phyloP scores from a whole-genome alignment of 2,329 filamentous ascomycete species.

The Catunica adiposa region DNA sequence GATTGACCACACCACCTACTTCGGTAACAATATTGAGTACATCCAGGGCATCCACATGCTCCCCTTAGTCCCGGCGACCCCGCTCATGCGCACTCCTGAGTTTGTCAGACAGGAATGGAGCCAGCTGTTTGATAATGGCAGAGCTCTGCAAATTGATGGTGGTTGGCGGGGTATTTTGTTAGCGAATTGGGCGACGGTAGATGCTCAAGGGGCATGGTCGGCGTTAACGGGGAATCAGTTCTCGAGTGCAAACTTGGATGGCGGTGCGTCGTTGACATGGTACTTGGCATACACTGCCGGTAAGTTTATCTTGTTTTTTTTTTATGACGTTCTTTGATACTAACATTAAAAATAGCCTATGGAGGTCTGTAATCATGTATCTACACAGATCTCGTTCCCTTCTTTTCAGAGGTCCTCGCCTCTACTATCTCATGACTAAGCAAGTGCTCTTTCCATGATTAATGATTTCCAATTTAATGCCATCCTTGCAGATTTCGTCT shows the following conservation, averaged over 20 bases:
- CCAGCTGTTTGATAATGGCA: constrained; percentile 53
- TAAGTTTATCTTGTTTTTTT: constrained; percentile 25
- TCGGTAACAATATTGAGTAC: constrained; percentile 55
- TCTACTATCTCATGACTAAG: not conserved
- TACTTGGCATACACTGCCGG: constrained; percentile 66
- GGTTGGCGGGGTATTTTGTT: constrained; percentile 80
- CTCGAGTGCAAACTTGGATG: constrained; percentile 55
- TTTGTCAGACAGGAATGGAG: constrained; percentile 79
- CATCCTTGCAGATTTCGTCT: not conserved
- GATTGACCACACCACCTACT: constrained; percentile 82
- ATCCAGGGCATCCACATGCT: constrained; percentile 73
- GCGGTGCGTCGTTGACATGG: constrained; percentile 71
- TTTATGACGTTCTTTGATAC: not conserved
- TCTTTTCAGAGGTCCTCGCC: too few species aligned
- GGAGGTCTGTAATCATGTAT: constrained; percentile 1
- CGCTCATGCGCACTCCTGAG: constrained; percentile 44
- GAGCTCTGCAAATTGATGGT: constrained; percentile 47
- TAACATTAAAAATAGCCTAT: constrained; percentile 3
- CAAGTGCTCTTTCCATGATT: not conserved
- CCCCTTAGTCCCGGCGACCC: constrained; percentile 51
- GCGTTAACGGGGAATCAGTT: constrained; percentile 59
- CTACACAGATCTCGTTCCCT: too few species aligned
- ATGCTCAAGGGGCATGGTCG: constrained; percentile 50
- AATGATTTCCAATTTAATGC: too few species aligned
- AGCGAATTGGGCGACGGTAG: constrained; percentile 63